These are phyloP conservation scores for Phaeotremella skinneri DNA, from an alignment of 768 basidiomycete genomes.

Conservation along the genomic window DNA sequence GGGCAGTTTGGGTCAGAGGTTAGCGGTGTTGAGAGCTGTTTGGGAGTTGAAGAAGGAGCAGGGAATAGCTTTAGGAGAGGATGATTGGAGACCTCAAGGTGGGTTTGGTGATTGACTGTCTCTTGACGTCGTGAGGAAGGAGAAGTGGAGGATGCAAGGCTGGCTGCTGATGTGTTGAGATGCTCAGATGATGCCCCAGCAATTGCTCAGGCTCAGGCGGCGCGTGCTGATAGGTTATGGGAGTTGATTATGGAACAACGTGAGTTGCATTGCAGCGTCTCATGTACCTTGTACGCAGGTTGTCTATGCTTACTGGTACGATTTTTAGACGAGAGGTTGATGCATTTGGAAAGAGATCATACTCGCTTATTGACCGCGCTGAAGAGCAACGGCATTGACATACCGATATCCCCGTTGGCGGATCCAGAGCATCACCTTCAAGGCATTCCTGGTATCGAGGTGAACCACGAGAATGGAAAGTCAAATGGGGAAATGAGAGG, in stretches of 20 bases:
- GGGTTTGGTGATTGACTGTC: background rate
- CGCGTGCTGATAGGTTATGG: constrained; percentile 29
- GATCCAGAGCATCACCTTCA: constrained; percentile 30
- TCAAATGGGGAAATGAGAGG: constrained; percentile 1
- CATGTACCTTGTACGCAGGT: background rate
- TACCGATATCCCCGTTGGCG: constrained; percentile 27
- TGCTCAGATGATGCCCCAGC: constrained; percentile 13
- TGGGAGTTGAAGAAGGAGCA: constrained; percentile 84
- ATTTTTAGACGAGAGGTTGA: constrained; percentile 48
- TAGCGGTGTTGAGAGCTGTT: constrained; percentile 86
- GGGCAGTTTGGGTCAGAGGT: constrained; percentile 81
- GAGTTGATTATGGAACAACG: constrained; percentile 45
- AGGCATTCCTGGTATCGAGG: constrained; percentile 22
- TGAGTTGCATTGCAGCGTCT: constrained; percentile 19
- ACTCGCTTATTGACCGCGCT: constrained; percentile 27
- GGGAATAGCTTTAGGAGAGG: constrained; percentile 56
- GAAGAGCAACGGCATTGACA: constrained; percentile 29
- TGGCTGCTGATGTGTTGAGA: background rate
- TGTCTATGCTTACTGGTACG: too few relatives aligned
- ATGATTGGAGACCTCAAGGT: constrained; percentile 47
- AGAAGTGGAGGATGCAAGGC: background rate
- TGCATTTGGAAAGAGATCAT: constrained; percentile 45
- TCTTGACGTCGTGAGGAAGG: background rate
- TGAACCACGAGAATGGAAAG: background rate
- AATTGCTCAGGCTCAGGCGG: constrained; percentile 9